These are phyloP conservation scores for Hypocrella siamensis DNA, from an alignment of 2,329 filamentous ascomycete genomes.

Conservation along the genomic window DNA sequence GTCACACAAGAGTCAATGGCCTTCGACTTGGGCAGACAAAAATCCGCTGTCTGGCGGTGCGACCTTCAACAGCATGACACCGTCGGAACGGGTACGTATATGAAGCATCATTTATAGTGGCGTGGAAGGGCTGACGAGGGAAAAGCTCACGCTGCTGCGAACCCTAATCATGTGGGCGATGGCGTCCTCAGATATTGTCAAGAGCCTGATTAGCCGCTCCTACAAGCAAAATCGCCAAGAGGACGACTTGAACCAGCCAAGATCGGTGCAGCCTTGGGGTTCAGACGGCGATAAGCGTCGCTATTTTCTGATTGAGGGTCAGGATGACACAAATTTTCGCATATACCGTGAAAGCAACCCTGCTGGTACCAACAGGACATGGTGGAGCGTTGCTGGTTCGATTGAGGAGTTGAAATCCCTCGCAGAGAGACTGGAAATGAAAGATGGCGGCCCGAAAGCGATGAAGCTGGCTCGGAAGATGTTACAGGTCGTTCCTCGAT, in stretches of 20 bases:
- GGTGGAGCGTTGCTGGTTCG: conserved; percentile 82
- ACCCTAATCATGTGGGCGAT: conserved; percentile 80
- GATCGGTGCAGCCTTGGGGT: conserved; percentile 85
- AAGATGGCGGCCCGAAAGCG: conserved; percentile 70
- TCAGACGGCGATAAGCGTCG: conserved; percentile 78
- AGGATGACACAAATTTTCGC: conserved; percentile 85
- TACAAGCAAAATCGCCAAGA: conserved; percentile 83
- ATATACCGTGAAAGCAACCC: conserved; percentile 90
- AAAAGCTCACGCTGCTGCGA: conserved; percentile 65
- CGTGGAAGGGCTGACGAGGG: background rate
- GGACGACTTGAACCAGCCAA: conserved; percentile 63
- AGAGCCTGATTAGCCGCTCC: conserved; percentile 65
- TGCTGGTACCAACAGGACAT: conserved; percentile 57
- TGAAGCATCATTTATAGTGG: background rate
- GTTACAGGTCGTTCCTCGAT: conserved; percentile 63
- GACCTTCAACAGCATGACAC: conserved; percentile 69
- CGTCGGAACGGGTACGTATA: conserved; percentile 58
- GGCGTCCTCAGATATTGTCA: conserved; percentile 71
- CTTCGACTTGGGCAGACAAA: conserved; percentile 62
- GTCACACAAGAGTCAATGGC: conserved; percentile 79
- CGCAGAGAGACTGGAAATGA: conserved; percentile 57
- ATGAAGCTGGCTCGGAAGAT: conserved; percentile 67
- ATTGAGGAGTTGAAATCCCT: conserved; percentile 74
- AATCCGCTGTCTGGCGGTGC: conserved; percentile 70
- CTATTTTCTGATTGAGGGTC: conserved; percentile 86